Percentiles rank a stretch among this genome's conserved stretches.
phyloP scores from a whole-genome alignment of 2,329 filamentous ascomycete genomes.

The Lomentospora prolificans region DNA sequence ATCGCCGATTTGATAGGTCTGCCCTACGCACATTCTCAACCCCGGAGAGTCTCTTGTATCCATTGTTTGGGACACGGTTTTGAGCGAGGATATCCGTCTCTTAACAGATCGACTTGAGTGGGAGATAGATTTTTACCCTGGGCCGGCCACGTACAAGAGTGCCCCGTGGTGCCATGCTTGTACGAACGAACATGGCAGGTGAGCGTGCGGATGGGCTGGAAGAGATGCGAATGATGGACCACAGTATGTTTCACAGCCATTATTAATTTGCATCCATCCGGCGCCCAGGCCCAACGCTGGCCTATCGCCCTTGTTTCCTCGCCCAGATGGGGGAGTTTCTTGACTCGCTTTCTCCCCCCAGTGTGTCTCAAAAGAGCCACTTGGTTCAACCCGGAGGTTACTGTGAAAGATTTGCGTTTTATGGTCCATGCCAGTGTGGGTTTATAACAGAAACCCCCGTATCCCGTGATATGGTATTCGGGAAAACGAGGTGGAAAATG shows the following conservation, averaged over 20 bases:
- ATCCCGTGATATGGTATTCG: too few relatives aligned
- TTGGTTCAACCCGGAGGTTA: background rate
- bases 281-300: background rate
- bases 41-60: background rate
- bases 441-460: background rate
- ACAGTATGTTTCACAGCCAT: background rate
- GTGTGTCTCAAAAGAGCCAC: background rate
- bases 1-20: background rate
- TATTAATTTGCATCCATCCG: background rate
- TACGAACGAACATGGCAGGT: background rate
- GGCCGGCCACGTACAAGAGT: too few relatives aligned
- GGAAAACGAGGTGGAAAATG: too few relatives aligned
- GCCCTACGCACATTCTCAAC: background rate
- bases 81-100: too few relatives aligned
- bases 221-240: background rate
- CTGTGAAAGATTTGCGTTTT: background rate
- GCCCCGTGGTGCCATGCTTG: background rate
- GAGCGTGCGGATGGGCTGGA: background rate
- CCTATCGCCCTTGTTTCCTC: background rate
- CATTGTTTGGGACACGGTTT: background rate
- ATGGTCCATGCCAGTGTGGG: background rate
- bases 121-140: too few relatives aligned
- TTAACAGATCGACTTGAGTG: too few relatives aligned
- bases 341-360: background rate
- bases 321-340: background rate